A percentile compares a stretch with the other conserved stretches of the same genome.
Evolutionary conservation across 306 rosid species (phyloP).

Genomic region (Cucurbita maxima): DNA sequence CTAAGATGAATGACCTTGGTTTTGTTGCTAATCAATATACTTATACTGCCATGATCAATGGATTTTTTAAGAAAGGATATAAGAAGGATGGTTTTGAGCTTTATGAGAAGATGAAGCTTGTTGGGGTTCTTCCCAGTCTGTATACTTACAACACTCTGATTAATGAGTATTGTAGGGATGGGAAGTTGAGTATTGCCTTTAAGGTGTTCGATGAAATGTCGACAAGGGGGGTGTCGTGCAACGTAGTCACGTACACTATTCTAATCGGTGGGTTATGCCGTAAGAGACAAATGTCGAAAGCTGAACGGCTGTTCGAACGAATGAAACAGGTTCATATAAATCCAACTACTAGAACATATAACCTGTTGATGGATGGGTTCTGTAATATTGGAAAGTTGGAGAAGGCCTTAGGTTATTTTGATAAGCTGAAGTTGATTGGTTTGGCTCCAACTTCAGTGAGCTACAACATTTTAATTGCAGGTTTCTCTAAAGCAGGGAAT

Average conservation of each 20-base stretch:
- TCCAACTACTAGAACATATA: conserved; percentile 49
- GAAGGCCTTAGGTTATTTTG: conserved; percentile 37
- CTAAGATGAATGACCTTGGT: conserved; percentile 37
- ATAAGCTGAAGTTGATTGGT: conserved; percentile 44
- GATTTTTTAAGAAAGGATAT: conserved; percentile 53
- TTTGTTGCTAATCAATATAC: conserved; percentile 51
- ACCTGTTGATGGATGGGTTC: conserved; percentile 49
- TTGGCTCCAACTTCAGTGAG: conserved; percentile 48
- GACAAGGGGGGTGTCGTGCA: conserved; percentile 34
- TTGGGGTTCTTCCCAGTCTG: conserved; percentile 34
- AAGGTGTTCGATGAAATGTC: conserved; percentile 57
- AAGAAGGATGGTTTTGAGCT: conserved; percentile 55
- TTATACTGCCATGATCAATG: conserved; percentile 49
- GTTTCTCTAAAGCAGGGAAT: conserved; percentile 35
- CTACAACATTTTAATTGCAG: conserved; percentile 48
- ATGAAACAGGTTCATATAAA: conserved; percentile 29
- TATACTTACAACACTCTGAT: conserved; percentile 48
- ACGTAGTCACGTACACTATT: conserved; percentile 42
- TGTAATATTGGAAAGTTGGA: conserved; percentile 42
- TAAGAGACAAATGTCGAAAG: conserved; percentile 28
- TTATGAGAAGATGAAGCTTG: conserved; percentile 40
- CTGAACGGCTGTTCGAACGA: conserved; percentile 30
- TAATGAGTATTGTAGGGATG: conserved; percentile 31
- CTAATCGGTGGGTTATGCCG: conserved; percentile 46
- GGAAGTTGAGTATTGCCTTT: conserved; percentile 29